Base-by-base conservation (phyloP, 148 eudicot genomes). In the Agrostemma githago region DNA sequence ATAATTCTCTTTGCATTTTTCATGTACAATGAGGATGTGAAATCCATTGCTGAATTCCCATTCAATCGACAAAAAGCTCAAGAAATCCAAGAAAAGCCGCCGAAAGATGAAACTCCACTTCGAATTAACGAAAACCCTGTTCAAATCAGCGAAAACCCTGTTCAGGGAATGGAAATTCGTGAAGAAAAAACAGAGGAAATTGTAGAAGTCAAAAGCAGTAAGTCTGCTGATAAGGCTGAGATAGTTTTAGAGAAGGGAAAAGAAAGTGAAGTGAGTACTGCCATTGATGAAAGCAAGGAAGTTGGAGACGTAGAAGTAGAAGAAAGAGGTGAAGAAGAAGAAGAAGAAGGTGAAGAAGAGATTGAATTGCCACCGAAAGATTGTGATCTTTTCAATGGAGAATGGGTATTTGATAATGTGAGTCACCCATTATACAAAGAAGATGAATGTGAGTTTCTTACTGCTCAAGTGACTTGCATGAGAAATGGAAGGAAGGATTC, bases 21-120 rank as follows among this genome's bases (percentile, higher is more conserved):
- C 85, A 84, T 93, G 84, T 93, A 93, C 91, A 91, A 88, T 60
- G 98, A 93, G 72, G 97, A 93, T 83, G 84, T 89, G 14, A 91
- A 93, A 67, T 87, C 98, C 38, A 85, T 93, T 4, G 91, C 94
- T 0, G 96, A 93, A 44, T 93, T 90, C 72, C 98, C 98, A 9
- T 90, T 93, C 66, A 85, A 90, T 0, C 77, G 86, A 3, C 87
- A 90, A 14, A 87, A 68, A 67, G 17, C 76, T 1, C 81, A 81
- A 74, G 88, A 88, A 80, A 63, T 71, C 62, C 81, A 76, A 34
- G 84, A 74, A 20, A 72, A 74, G 0, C 72, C 66, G 7, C 66
- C 62, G 20, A 71, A 6, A 37, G 73, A 43, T 0, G 68, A 67
- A 67, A 73, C 68, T 79, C 78, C 80, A 63, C 16, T 79, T 80